phyloP scores from a whole-genome alignment of 2,329 filamentous ascomycete genomes.

The Zelopaecilomyces penicillatus region DNA sequence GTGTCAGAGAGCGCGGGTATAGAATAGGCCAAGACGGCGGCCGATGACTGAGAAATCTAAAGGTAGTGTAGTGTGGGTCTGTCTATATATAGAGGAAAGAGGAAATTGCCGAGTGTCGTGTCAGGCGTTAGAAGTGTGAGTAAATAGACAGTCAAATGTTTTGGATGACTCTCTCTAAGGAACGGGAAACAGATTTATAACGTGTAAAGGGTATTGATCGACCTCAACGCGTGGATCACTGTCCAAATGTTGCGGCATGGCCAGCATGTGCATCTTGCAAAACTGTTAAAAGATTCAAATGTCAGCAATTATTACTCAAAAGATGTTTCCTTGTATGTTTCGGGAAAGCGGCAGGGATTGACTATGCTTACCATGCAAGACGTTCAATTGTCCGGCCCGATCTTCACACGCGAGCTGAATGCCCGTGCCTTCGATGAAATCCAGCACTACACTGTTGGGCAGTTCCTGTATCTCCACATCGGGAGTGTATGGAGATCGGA shows the following conservation, averaged over 20 bases:
- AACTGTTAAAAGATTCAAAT: constrained; percentile 15
- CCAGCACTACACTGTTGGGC: constrained; percentile 67
- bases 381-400: constrained; percentile 46
- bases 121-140: too few species aligned
- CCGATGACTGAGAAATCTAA: too few species aligned
- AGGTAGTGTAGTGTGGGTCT: too few species aligned
- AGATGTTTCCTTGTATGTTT: background rate
- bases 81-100: too few species aligned
- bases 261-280: constrained; percentile 29
- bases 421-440: constrained; percentile 52
- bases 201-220: too few species aligned
- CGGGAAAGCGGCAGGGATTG: background rate
- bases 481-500: constrained; percentile 69
- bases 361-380: constrained; percentile 44
- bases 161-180: too few species aligned
- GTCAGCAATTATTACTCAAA: constrained; percentile 1
- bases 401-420: constrained; percentile 58
- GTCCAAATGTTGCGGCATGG: constrained; percentile 22
- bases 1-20: too few species aligned
- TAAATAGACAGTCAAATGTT: too few species aligned
- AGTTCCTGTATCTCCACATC: constrained; percentile 90
- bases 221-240: constrained; percentile 12
- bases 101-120: too few species aligned
- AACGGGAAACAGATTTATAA: too few species aligned
- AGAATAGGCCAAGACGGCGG: too few species aligned